Evolutionary conservation across 495 filamentous ascomycete genomes (phyloP).

Genomic region (Barbatosphaeria neglecta): DNA sequence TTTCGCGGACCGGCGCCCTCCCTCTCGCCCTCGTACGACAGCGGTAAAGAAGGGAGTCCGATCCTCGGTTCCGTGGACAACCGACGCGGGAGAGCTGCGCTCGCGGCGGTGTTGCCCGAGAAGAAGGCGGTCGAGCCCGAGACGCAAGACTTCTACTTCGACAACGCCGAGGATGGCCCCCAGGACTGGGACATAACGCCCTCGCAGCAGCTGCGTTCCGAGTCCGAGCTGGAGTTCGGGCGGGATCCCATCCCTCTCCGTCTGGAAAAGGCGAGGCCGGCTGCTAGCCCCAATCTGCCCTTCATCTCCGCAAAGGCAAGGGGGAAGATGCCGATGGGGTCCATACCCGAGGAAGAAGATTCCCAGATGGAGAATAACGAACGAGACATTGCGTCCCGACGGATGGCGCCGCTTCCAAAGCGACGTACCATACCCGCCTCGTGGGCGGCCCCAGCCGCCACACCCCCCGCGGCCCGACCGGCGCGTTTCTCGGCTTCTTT

Average conservation of each 20-base stretch:
- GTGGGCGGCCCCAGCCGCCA: not conserved
- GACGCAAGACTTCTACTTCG: constrained; percentile 28
- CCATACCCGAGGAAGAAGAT: not conserved
- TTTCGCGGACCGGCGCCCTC: not conserved
- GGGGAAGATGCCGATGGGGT: not conserved
- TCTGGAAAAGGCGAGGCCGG: not conserved
- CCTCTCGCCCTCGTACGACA: not conserved
- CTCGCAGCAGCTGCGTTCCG: constrained; percentile 16
- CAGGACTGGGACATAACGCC: constrained; percentile 15
- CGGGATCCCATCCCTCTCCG: not conserved
- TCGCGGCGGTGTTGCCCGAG: not conserved
- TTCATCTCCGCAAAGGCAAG: too few species aligned
- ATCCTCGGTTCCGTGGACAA: not conserved
- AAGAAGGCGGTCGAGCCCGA: constrained; percentile 20
- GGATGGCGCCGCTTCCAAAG: too few species aligned
- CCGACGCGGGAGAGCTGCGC: not conserved
- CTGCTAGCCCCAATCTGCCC: not conserved
- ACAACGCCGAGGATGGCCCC: constrained; percentile 3
- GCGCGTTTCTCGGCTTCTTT: too few species aligned
- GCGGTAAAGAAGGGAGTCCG: not conserved
- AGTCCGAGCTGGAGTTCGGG: constrained; percentile 4
- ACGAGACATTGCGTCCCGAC: not conserved
- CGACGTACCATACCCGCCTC: not conserved
- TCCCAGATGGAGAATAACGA: not conserved
- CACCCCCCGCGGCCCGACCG: too few species aligned